Evolutionary conservation across 2,329 filamentous ascomycete species (phyloP).

Genomic region (Zasmidium citrigriseum): DNA sequence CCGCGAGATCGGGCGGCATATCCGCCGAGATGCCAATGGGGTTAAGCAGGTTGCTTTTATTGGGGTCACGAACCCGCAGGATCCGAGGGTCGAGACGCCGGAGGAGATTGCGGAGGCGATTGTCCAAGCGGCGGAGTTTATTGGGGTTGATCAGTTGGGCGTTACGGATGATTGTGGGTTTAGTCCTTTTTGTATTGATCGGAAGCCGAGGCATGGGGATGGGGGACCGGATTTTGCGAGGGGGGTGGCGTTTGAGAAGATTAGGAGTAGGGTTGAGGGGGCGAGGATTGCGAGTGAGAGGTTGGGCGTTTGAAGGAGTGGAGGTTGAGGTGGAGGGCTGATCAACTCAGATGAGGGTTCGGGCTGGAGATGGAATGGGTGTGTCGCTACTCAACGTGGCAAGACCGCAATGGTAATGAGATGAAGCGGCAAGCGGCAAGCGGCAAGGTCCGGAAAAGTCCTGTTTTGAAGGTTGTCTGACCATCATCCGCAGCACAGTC

Average conservation of each 20-base stretch:
- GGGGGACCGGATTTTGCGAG: background rate
- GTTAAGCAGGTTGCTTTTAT: constrained; percentile 7
- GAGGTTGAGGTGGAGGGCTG: too few relatives aligned
- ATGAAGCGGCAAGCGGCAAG: too few relatives aligned
- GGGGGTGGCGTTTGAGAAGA: background rate
- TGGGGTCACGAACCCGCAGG: constrained; percentile 2
- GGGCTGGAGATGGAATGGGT: too few relatives aligned
- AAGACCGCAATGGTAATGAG: too few relatives aligned
- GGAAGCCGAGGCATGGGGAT: background rate
- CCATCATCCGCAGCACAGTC: too few relatives aligned
- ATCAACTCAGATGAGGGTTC: too few relatives aligned
- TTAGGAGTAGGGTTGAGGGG: background rate
- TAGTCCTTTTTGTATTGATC: background rate
- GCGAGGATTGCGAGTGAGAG: too few relatives aligned
- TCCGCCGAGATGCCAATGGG: constrained; percentile 5
- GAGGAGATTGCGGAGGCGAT: constrained; percentile 5
- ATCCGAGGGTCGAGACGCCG: constrained; percentile 1
- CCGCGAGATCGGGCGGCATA: background rate
- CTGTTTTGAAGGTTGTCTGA: too few relatives aligned
- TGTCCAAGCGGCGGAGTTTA: constrained; percentile 1
- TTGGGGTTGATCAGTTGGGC: constrained; percentile 3
- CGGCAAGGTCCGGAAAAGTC: too few relatives aligned
- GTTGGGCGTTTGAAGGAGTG: too few relatives aligned
- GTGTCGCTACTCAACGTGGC: too few relatives aligned
- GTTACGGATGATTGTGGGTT: constrained; percentile 7